Evolutionary conservation across 805 yeast species (phyloP), one percentile per base, ranked within the genome.

Genomic region (Candida silvatica): DNA sequence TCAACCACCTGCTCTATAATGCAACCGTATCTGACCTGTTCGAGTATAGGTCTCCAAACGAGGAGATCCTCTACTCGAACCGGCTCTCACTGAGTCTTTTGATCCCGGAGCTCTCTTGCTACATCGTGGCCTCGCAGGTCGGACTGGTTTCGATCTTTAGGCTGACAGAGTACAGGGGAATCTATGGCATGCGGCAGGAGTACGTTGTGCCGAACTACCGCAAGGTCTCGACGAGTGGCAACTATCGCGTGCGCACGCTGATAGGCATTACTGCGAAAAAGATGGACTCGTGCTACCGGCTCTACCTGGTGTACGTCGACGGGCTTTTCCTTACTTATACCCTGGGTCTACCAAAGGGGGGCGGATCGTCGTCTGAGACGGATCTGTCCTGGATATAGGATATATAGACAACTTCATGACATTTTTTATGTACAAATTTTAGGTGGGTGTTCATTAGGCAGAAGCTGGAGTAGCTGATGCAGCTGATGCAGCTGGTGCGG

Each of bases 1-100:
- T 59, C 1, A 66, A 67, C 33, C 58, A 63, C 8, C 53, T 75
- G 17, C 59, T 67, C 24, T 71, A 77, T 46, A 66, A 62, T 42
- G 62, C 72, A 4, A 62, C 72, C 1, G 65, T 74, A 1, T 51
- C 61, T 4, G 49, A 59, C 17, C 47, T 71, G 2, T 73, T 70
- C 44, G 44, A 40, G 14, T 48, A 41, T 35, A 44, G 36, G 17
- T 64, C 69, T 6, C 47, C 48, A 18, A 55, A 53, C 35, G 68
- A 63, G 11, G 70, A 63, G 16, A 46, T 47, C 25, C 30, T 40
- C 5, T 40, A 40, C 27, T 50, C 53, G 2, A 48, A 56, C 34
- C 39, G 65, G 20, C 35, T 58, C 5, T 56, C 59, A 7, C 29
- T 60, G 8, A 36, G 47, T 3, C 29, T 52, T 18, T 43, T 64